Base-by-base conservation (phyloP, 805 yeast species). In the Vanderwaltozyma tropicalis region DNA sequence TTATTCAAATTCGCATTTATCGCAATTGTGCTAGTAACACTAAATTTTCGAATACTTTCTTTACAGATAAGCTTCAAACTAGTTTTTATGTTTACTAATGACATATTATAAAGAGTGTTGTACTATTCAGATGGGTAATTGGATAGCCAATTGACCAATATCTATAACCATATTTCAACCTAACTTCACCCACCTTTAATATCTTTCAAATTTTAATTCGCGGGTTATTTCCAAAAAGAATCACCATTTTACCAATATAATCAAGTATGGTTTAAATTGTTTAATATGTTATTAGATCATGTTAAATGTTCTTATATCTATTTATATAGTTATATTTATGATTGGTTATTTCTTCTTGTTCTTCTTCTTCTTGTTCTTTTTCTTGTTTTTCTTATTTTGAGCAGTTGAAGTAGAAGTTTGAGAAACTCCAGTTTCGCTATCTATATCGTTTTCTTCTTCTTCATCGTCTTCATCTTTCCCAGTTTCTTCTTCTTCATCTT, bases 281-380 rank as follows among this genome's bases (percentile, higher is more conserved):
- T n/a, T n/a, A n/a, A n/a, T n/a, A n/a, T n/a, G n/a, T n/a, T n/a
- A n/a, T 32, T 25, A 16, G 25, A 9, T 32, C 13, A 5, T 8
- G 22, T 24, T 25, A 15, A n/a, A 5, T 4, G 10, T 17, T n/a
- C 11, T 15, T 20, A 21, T 21, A 21, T 21, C 10, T 21, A 24
- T 24, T 24, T 8, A 8, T 24, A 24, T 24, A 24, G 9, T 16
- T 24, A n/a, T 22, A 8, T 21, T 15, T 11, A 14, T 26, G n/a
- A n/a, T n/a, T 13, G 14, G 5, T 30, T 35, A 30, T 35, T 35
- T 35, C 34, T 35, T 35, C 33, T 35, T 35, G 25, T 35, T 35
- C 12, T 35, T 39, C 37, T 29, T 38, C 39, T 33, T 30, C 32
- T 31, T 35, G 32, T 38, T 40, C 21, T 35, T 42, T 28, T 37